Evolutionary conservation across 352 stramenopile genomes (phyloP), one percentile per base, ranked within the genome.

Genomic region (Plasmopara viticola): DNA sequence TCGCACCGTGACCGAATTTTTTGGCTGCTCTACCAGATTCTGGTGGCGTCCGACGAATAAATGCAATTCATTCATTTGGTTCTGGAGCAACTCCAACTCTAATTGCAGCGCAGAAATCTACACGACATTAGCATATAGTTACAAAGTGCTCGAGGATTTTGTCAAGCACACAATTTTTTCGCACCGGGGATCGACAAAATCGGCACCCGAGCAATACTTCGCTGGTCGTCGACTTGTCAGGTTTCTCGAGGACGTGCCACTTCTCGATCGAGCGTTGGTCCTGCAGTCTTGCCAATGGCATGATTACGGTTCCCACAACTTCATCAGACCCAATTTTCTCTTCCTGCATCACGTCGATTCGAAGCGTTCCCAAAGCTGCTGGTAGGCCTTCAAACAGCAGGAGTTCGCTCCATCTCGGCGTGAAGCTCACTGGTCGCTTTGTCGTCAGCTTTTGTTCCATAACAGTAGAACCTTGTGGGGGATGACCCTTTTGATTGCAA

Each of bases 281-380:
- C 30, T 87, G 74, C 15, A 87, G 48, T 30, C 52, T 44, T 7
- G 63, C 50, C 14, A 87, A 56, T 44, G 76, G 71, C 6, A 87
- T 39, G 12, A 70, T 51, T 1, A 74, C 40, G 0, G 47, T 66
- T 0, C 76, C 73, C 18, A 84, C 54, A 0, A 76, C 18, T 7
- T 71, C 53, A 44, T 87, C 73, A 0, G 63, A 55, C 4, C 73
- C 73, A 39, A 87, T 66, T 55, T 58, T 59, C 40, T 87, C 76
- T 42, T 84, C 73, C 51, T 87, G 76, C 69, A 87, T 71, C 6
- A 87, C 56, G 14, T 87, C 76, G 8, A 84, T 31, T 25, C 62
- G 48, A 2, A 87, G 12, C 13, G 60, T 59, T 17, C 70, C 73
- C 17, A 74, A 59, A 5, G 78, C 64, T 14, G 70, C 66, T 14